Evolutionary conservation across 352 stramenopile species (phyloP).

Genomic region (Phytophthora sp.): DNA sequence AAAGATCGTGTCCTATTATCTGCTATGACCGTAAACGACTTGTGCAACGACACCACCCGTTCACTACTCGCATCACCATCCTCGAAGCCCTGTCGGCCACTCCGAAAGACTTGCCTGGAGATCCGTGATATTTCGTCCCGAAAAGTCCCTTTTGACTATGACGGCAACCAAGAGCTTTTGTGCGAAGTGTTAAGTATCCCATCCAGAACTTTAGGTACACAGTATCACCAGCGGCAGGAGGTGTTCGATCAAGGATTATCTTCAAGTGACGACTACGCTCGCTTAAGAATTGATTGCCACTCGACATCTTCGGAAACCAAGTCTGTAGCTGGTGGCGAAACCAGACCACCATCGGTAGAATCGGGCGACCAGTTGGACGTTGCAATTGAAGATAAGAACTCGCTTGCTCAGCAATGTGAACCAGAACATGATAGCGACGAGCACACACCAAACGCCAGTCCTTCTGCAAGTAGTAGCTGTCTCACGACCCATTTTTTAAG

Average conservation of each 20-base stretch:
- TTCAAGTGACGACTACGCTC: neutral
- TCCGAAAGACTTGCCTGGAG: conserved; percentile 60
- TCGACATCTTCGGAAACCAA: conserved; percentile 6
- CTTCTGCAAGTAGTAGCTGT: conserved; percentile 8
- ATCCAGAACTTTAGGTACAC: neutral
- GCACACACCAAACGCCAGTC: conserved; percentile 16
- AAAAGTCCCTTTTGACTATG: conserved; percentile 64
- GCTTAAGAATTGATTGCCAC: conserved; percentile 19
- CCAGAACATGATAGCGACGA: conserved; percentile 44
- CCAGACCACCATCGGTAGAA: neutral
- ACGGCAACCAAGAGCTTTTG: conserved; percentile 61
- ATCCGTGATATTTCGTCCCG: conserved; percentile 69
- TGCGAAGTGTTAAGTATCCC: conserved; percentile 47
- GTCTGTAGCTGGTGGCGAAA: neutral
- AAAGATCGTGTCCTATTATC: conserved; percentile 17
- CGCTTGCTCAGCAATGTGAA: conserved; percentile 21
- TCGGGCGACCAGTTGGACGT: too few species aligned
- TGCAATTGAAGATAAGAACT: conserved; percentile 14
- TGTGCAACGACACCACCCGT: conserved; percentile 49
- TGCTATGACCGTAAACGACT: conserved; percentile 72
- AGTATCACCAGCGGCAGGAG: conserved; percentile 6
- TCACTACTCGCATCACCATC: conserved; percentile 48
- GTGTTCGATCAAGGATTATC: neutral
- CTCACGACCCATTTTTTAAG: conserved; percentile 1
- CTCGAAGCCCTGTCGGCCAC: conserved; percentile 49